Base-by-base conservation (phyloP, 345 rosid genomes). In the Arabidopsis arenosa region DNA sequence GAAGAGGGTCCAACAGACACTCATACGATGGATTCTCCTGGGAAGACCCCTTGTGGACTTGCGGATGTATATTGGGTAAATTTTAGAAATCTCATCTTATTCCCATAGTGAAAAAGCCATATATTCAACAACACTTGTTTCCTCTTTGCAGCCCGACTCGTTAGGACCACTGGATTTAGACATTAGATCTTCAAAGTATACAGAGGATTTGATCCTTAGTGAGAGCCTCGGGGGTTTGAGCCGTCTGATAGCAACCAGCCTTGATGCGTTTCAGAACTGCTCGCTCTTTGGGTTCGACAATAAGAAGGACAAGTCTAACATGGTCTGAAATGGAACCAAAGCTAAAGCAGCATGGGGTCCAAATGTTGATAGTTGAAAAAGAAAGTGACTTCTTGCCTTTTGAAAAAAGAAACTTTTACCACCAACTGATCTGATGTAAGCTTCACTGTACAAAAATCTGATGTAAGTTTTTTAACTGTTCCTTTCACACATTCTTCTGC, bases 241-340 rank as follows among this genome's bases (percentile, higher is more conserved):
- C 83, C 88, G 93, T 79, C 81, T 95, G 66, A 88, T 93, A 77
- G 98, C 98, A 26, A 95, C 89, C 80, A 95, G 98, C 74, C 88
- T 90, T 63, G 99, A 93, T 78, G 92, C 98, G 52, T 95, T 95
- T 72, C 99, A 89, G 73, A 95, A 83, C 79, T 88, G 89, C 83
- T 88, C 86, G 10, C 84, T 86, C 45, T 90, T 90, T 33, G 84
- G 88, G 66, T 75, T 68, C 11, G 92, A 87, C 75, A 89, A 83
- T 73, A 89, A 86, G 86, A 89, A 92, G 81, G 97, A 95, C 41
- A 68, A 84, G 9, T 83, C 83, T 53, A 77, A 96, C 44, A 78
- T 79, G 48, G 81, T 85, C 13, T 96, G 85, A 84, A 83, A 60
- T 82, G 83, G 82, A 86, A 44, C 56, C 57, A 76, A 26, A 61